Base-by-base conservation (phyloP, 1,139 yeast species). In the Suhomyces chickasaworum region DNA sequence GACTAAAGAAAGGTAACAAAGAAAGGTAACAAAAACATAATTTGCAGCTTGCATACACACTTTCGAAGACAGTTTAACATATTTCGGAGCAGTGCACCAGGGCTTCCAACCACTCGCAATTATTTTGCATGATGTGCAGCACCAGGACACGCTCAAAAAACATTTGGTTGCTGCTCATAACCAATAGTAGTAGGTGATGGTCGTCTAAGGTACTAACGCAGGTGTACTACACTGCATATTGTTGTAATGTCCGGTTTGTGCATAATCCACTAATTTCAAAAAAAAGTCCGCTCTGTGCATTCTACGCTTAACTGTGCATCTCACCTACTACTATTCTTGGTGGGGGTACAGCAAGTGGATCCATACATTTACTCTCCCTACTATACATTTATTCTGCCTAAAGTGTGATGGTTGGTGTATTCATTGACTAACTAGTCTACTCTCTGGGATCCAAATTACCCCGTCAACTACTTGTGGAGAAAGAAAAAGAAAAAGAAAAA, bases 141-240 rank as follows among this genome's bases (percentile, higher is more conserved):
- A 13, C 22, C 22, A 9, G n/a, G n/a, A n/a, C n/a, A n/a, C n/a
- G n/a, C n/a, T n/a, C n/a, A n/a, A n/a, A n/a, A n/a, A n/a, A n/a
- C n/a, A n/a, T n/a, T n/a, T n/a, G n/a, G n/a, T n/a, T n/a, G n/a
- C n/a, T n/a, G n/a, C n/a, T n/a, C n/a, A n/a, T n/a, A n/a, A n/a
- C n/a, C n/a, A n/a, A n/a, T n/a, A n/a, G n/a, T n/a, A n/a, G 22
- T 20, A 17, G 2, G 27, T 22, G 27, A 18, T 22, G 20, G 41
- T 39, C 41, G 41, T 39, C 41, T 39, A 39, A 39, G 41, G 41
- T 39, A 39, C 41, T 39, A 21, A 25, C 34, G 41, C 41, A 39
- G 36, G 36, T 37, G 34, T 23, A 30, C 21, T 6, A 10, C 8
- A 22, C 22, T 37, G 40, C 40, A 37, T 37, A 12, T 34, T 34